Conservation (phyloP, 2,329 filamentous ascomycete species). For the Venturia nashicola region DNA sequence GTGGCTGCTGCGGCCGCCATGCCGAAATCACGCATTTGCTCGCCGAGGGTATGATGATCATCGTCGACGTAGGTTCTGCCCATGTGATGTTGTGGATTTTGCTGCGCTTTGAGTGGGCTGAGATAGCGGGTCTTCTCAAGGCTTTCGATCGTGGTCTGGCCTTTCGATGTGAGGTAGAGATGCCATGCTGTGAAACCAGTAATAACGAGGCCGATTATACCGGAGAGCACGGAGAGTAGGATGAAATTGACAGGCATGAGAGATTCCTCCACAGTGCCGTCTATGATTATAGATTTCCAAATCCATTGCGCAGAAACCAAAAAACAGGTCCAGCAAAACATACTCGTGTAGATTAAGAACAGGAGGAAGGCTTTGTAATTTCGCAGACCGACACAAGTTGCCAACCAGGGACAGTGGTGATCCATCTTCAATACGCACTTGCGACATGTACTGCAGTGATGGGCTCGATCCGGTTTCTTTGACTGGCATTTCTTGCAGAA, state of each 20-base stretch:
- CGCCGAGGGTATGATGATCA: slow-evolving; percentile 33
- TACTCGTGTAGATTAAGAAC: slow-evolving; percentile 76
- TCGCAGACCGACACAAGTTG: slow-evolving; percentile 81
- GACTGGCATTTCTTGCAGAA: slow-evolving; percentile 98
- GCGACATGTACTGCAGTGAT: slow-evolving; percentile 92
- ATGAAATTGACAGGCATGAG: slow-evolving; percentile 86
- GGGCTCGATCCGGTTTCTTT: slow-evolving; percentile 86
- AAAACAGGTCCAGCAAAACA: slow-evolving; percentile 78
- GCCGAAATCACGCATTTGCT: slow-evolving; percentile 66
- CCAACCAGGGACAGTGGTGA: slow-evolving; percentile 96
- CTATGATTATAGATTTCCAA: slow-evolving; percentile 66
- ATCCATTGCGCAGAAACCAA: slow-evolving; percentile 69
- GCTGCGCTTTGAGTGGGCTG: slow-evolving; percentile 60
- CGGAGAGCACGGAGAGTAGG: slow-evolving; percentile 71
- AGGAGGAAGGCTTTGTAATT: slow-evolving; percentile 96
- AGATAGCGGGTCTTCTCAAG: slow-evolving; percentile 93
- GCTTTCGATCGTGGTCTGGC: slow-evolving; percentile 91
- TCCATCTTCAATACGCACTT: slow-evolving; percentile 99
- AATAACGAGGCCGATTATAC: slow-evolving; percentile 83
- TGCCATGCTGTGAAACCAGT: slow-evolving; percentile 89
- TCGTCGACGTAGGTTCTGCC: slow-evolving; percentile 26
- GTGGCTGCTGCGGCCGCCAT: slow-evolving; percentile 60
- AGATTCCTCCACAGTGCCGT: slow-evolving; percentile 59
- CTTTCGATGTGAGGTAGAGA: slow-evolving; percentile 62
- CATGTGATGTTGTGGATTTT: slow-evolving; percentile 39